A percentile compares a stretch with the other conserved stretches of the same genome.
These are phyloP conservation scores for Sugiyamaella xylanicola DNA, from an alignment of 1,139 yeast species.

Conservation along the genomic window DNA sequence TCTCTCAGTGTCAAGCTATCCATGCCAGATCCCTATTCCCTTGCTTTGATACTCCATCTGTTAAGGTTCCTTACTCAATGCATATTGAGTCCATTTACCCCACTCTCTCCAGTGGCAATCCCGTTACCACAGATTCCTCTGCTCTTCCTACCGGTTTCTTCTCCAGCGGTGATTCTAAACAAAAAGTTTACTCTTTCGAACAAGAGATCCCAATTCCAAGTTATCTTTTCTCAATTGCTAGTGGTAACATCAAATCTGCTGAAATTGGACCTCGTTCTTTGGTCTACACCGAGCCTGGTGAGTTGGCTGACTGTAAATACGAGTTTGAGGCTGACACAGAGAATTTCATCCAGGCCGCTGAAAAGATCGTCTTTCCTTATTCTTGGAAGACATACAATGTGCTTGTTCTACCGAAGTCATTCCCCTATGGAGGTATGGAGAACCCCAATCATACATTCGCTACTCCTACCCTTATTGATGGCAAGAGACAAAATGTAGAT, in stretches of 20 bases:
- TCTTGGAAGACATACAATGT: constrained; percentile 88
- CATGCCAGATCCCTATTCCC: constrained; percentile 90
- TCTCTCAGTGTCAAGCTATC: constrained; percentile 89
- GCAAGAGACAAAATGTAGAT: constrained; percentile 83
- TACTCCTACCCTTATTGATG: constrained; percentile 85
- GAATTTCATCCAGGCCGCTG: constrained; percentile 78
- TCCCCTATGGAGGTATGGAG: constrained; percentile 97
- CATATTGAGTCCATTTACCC: constrained; percentile 64
- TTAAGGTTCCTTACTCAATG: constrained; percentile 67
- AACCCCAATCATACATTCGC: constrained; percentile 90
- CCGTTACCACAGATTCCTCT: constrained; percentile 29
- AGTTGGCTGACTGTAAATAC: constrained; percentile 66
- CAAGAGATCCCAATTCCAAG: constrained; percentile 88
- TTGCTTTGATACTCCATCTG: constrained; percentile 87
- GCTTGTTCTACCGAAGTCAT: constrained; percentile 74
- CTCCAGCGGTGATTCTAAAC: constrained; percentile 18
- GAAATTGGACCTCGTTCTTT: constrained; percentile 84
- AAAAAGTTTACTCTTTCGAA: constrained; percentile 50
- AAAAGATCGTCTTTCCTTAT: constrained; percentile 72
- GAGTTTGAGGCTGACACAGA: constrained; percentile 83
- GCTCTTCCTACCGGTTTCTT: constrained; percentile 19
- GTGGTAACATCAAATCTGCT: constrained; percentile 73
- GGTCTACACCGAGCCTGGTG: constrained; percentile 76
- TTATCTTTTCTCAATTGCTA: constrained; percentile 80
- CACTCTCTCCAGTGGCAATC: constrained; percentile 71